These are phyloP conservation scores for Copromyces sp. DNA, from an alignment of 495 filamentous ascomycete genomes.

Conservation along the genomic window DNA sequence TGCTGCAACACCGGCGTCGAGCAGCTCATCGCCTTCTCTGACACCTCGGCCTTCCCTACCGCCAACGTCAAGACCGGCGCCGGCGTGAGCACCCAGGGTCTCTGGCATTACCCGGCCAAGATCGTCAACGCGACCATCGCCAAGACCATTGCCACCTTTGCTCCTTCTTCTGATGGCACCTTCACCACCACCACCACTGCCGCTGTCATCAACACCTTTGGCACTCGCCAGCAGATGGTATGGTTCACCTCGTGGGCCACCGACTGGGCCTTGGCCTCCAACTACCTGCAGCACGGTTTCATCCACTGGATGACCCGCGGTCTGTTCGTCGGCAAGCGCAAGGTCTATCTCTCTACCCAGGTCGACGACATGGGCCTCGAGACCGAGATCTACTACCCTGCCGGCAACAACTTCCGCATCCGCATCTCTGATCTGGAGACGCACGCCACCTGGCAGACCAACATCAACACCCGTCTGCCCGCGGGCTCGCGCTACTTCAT, in stretches of 20 bases:
- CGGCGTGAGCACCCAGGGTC: conserved; percentile 25
- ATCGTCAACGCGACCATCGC: conserved; percentile 45
- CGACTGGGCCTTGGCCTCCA: conserved; percentile 46
- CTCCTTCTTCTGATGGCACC: conserved; percentile 15
- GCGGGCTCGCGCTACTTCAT: conserved; percentile 44
- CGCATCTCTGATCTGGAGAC: conserved; percentile 37
- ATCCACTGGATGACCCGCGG: conserved; percentile 53
- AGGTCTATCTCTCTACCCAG: conserved; percentile 49
- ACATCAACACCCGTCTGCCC: conserved; percentile 44
- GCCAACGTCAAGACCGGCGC: conserved; percentile 36
- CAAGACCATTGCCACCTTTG: conserved; percentile 44
- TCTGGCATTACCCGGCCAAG: conserved; percentile 49
- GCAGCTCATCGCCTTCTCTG: conserved; percentile 41
- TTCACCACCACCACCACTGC: conserved; percentile 31
- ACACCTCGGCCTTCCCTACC: conserved; percentile 38
- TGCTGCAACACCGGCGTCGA: conserved; percentile 36
- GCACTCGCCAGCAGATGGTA: conserved; percentile 50
- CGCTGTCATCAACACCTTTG: conserved; percentile 51
- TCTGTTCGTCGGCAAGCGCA: conserved; percentile 44
- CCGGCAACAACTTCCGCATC: conserved; percentile 37
- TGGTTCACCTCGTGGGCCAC: conserved; percentile 49
- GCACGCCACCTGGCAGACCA: conserved; percentile 39
- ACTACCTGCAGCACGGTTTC: conserved; percentile 52
- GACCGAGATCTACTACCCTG: conserved; percentile 41
- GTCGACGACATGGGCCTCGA: conserved; percentile 55